phyloP scores from a whole-genome alignment of 2,329 filamentous ascomycete species.

The Nannizziopsis barbatae region DNA sequence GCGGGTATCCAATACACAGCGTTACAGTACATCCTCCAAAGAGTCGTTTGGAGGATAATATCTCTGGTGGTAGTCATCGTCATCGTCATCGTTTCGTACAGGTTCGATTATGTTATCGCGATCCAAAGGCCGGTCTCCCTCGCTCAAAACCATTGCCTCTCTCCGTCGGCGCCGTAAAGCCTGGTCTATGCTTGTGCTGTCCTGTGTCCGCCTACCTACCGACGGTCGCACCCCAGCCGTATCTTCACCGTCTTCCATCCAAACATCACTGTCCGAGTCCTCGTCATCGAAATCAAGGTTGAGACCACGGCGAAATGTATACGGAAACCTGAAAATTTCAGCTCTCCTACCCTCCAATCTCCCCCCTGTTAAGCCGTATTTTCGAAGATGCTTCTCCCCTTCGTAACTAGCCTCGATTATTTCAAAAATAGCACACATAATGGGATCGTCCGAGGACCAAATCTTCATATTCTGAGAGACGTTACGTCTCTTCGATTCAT shows the following conservation, averaged over 20 bases:
- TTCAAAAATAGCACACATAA: slow-evolving; percentile 36
- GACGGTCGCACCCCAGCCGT: slow-evolving; percentile 34
- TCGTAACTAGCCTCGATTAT: slow-evolving; percentile 29
- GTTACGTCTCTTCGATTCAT: slow-evolving; percentile 37
- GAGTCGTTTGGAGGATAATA: background rate
- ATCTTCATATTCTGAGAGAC: slow-evolving; percentile 33
- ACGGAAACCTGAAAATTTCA: background rate
- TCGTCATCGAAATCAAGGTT: slow-evolving; percentile 38
- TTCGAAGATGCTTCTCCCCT: slow-evolving; percentile 33
- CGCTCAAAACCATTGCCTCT: slow-evolving; percentile 84
- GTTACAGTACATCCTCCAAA: background rate
- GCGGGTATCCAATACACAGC: background rate
- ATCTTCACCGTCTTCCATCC: slow-evolving; percentile 45
- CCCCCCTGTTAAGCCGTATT: slow-evolving; percentile 34
- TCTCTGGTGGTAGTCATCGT: background rate
- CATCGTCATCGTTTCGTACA: slow-evolving; percentile 18
- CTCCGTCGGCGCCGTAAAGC: slow-evolving; percentile 62
- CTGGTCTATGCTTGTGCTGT: slow-evolving; percentile 45
- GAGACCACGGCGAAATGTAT: slow-evolving; percentile 30
- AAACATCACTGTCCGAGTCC: slow-evolving; percentile 37
- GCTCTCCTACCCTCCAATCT: slow-evolving; percentile 26
- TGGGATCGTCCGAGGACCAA: slow-evolving; percentile 33
- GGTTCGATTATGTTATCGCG: slow-evolving; percentile 69
- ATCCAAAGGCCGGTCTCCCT: slow-evolving; percentile 64
- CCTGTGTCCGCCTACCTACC: slow-evolving; percentile 24